phyloP scores from a whole-genome alignment of 345 rosid genomes.

The Firmiana major region DNA sequence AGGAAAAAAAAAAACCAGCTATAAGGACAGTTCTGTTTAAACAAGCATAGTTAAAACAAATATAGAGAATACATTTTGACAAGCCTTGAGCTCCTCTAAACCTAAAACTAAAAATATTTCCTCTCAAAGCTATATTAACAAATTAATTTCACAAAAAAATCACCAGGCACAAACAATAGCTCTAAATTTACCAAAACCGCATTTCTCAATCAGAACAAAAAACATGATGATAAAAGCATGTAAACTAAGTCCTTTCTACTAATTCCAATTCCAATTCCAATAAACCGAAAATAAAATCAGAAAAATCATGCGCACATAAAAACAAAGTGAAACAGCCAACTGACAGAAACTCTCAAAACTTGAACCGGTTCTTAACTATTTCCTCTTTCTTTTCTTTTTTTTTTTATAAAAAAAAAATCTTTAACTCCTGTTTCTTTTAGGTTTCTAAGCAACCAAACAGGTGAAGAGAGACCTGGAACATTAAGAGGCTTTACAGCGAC shows the following conservation, averaged over 20 bases:
- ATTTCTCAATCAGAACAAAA: not conserved
- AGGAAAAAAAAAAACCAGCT: too few relatives aligned
- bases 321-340: not conserved
- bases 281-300: not conserved
- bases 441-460: conserved; percentile 11
- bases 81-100: not conserved
- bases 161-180: not conserved
- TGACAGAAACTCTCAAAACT: not conserved
- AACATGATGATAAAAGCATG: not conserved
- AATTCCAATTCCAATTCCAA: not conserved
- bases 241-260: too few relatives aligned
- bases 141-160: not conserved
- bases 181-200: not conserved
- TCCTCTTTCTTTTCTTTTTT: too few relatives aligned
- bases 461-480: conserved; percentile 24
- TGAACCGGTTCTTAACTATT: too few relatives aligned
- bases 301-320: not conserved
- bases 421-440: not conserved
- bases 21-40: too few relatives aligned
- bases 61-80: not conserved
- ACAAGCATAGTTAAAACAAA: not conserved
- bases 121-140: not conserved
- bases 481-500: conserved; percentile 18
- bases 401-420: too few relatives aligned
- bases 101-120: not conserved